Evolutionary conservation across 805 yeast genomes (phyloP), one percentile per base, ranked within the genome.

Genomic region (Pichia exigua): DNA sequence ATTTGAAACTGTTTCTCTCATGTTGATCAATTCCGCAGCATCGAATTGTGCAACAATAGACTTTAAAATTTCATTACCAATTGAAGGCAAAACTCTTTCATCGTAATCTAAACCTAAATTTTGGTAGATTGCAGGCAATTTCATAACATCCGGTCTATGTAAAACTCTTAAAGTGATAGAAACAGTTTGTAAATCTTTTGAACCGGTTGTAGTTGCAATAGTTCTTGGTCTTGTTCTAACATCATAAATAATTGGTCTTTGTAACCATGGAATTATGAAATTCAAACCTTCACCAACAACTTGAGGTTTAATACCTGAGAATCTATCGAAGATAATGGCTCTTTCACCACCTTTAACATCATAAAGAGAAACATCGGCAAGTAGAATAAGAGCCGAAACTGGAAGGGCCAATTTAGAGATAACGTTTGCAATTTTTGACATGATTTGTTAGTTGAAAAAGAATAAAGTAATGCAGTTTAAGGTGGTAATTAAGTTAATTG

Each of bases 241-340:
- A 67, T 94, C 99, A 68, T 79, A 94, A 18, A 89, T 73, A 47
- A 94, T 78, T 3, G 98, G 95, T 66, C 81, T 83, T 68, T 94
- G 99, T 58, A 94, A 74, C 98, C 99, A 94, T 49, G 99, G 99
- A 49, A 94, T 68, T 57, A 91, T 73, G 69, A 94, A 94, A 70
- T 94, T 98, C 24, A 98, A 87, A 54, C 99, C 99, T 73, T 94
- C 99, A 28, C 97, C 96, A 54, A 91, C 75, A 24, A 94, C 97
- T n/a, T 73, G 72, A 61, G 82, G 82, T 68, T 87, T 85, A 49
- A 94, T 95, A 73, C 99, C 99, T 44, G 77, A 72, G 53, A 94
- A 70, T 61, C 99, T 78, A 73, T 94, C 98, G 65, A 94, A 94
- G 57, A 94, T 86, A 49, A 94, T 96, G 24, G 97, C 99, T 66